Conservation (phyloP, 768 basidiomycete genomes). For the Leccinellum rugosiceps region DNA sequence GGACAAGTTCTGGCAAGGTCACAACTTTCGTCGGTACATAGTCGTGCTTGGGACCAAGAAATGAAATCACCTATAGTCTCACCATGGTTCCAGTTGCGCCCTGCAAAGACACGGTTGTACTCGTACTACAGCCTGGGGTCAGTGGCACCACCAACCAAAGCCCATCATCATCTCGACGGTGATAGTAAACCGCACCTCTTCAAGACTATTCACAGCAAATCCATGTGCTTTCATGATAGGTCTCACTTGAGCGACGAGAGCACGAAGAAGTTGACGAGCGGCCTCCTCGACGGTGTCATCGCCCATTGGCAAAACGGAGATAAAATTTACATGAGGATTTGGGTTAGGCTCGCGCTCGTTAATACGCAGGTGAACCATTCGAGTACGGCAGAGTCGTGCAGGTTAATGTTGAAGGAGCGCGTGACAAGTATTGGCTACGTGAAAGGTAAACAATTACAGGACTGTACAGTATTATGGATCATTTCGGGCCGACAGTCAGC, state of each 20-base stretch:
- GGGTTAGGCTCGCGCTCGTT: constrained; percentile 72
- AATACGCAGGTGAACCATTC: constrained; percentile 67
- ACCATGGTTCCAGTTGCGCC: constrained; percentile 82
- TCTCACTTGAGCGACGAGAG: constrained; percentile 78
- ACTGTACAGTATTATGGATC: not conserved
- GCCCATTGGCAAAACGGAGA: constrained; percentile 48
- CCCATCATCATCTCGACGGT: not conserved
- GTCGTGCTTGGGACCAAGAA: not conserved
- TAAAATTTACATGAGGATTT: constrained; percentile 76
- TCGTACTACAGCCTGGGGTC: constrained; percentile 54
- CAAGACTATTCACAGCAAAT: constrained; percentile 71
- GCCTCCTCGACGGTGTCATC: constrained; percentile 51
- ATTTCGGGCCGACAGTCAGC: constrained; percentile 2
- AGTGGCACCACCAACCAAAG: not conserved
- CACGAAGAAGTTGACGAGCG: constrained; percentile 68
- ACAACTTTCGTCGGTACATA: not conserved
- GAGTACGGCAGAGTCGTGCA: not conserved
- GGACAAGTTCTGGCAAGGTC: constrained; percentile 60
- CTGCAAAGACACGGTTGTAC: constrained; percentile 72
- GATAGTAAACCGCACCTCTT: constrained; percentile 55
- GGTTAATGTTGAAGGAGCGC: not conserved
- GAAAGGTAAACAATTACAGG: not conserved
- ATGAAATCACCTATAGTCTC: constrained; percentile 62
- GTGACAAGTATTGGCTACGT: not conserved
- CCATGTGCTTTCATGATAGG: constrained; percentile 82